Base-by-base conservation (phyloP, 2,329 filamentous ascomycete species). In the Talaromyces sp. region DNA sequence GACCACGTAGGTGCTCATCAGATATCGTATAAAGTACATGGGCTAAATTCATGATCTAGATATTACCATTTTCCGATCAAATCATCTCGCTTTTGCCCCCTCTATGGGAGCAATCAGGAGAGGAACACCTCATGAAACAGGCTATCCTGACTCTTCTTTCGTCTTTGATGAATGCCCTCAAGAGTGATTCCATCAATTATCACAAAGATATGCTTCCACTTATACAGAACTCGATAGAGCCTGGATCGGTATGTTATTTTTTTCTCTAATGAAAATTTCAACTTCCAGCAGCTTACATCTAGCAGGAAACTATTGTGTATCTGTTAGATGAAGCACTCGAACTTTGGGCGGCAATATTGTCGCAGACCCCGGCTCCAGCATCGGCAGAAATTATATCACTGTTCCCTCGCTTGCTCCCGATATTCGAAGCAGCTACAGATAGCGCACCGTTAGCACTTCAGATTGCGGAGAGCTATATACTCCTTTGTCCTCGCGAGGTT, bases 101-200 rank as follows among this genome's bases (percentile, higher is more conserved):
- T 3, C 83, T 98, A 0, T 99, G 95, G 95, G 88, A 91, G 66
- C 87, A 89, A 60, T 92, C 91, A 2, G 92, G 89, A 0, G 90
- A 96, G 66, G 91, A 95, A 72, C 92, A 93, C 77, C 87, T 98
- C 76, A 90, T 97, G 83, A 98, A 98, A 77, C 93, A 97, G 77
- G 88, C 92, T 1, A 93, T 98, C 61, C 85, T 98, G 65, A 91
- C 90, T 2, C 90, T 98, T 45, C 87, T 98, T 60, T 85, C 91
- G 1, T 89, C 92, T 2, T 83, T 99, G 14, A 91, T 96, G n/a
- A 88, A 88, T 73, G 90, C 93, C 1, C 91, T 98, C 86, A 92
- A 90, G 66, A 84, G 86, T 13, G 85, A 90, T 10, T 95, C 92
- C 4, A 85, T 89, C 67, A 85, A 88, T 19, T 97, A 96, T 70